Evolutionary conservation across 371 early-diverging fungal genomes (phyloP), one percentile per base, ranked within the genome.

Genomic region (Circinella umbellata): DNA sequence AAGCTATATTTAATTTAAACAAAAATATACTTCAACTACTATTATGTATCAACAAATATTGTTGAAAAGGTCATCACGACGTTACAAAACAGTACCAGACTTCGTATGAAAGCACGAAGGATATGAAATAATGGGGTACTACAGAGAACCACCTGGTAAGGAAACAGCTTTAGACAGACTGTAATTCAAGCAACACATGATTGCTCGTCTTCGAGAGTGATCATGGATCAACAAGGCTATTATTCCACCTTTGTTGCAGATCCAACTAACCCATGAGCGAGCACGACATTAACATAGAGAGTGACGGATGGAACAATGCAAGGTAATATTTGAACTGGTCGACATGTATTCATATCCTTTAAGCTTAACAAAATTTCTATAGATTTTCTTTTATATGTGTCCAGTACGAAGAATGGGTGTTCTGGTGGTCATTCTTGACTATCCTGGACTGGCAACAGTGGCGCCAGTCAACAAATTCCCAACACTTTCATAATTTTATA

Each of bases 161-260:
- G 63, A 68, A 49, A 38, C 55, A 53, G 38, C 55, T 49, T 35
- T 20, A 57, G 61, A 55, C 61, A 61, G 69, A 38, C 37, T 68
- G 20, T 62, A 35, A 48, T n/a, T n/a, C n/a, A n/a, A n/a, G n/a
- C n/a, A 63, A 63, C 42, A 62, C 49, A 68, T 62, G 63, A 42
- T 54, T 48, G 42, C 18, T 51, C 62, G 63, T 51, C 63, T 63
- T 38, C 37, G 27, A 63, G 60, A 62, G 46, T 34, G 63, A 17
- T 69, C 69, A 2, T 55, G 62, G 35, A 55, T 69, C n/a, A 63
- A 69, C 39, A 69, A 69, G 54, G 69, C 63, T 20, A 54, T 69
- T 51, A 55, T 63, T 3, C 53, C 63, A 27, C 0, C 61, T 42
- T 47, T 60, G 13, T 61, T 68, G 64, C 27, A 46, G 49, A 1